Percentiles rank a stretch among this genome's conserved stretches.
phyloP scores from a whole-genome alignment of 805 yeast species.

The Saccharomyces kudriavzevii region DNA sequence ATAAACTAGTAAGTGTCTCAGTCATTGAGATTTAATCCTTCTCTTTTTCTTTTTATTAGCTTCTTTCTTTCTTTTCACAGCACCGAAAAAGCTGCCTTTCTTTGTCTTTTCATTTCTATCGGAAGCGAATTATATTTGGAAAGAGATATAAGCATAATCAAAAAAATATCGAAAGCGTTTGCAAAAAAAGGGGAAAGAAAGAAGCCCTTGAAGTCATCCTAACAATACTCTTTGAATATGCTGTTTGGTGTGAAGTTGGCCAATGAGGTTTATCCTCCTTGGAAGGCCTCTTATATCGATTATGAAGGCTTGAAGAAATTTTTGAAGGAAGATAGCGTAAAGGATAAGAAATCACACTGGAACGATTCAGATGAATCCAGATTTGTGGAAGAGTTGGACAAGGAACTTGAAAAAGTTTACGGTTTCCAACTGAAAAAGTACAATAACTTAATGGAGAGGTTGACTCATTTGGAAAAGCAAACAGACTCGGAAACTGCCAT shows the following conservation, averaged over 20 bases:
- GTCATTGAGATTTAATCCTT: background rate
- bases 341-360: slow-evolving; percentile 39
- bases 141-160: background rate
- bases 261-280: slow-evolving; percentile 76
- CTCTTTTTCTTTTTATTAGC: background rate
- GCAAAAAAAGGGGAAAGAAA: background rate
- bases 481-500: slow-evolving; percentile 37
- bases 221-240: slow-evolving; percentile 38
- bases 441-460: slow-evolving; percentile 54
- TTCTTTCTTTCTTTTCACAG: background rate
- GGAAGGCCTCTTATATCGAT: slow-evolving; percentile 69
- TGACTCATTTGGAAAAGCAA: slow-evolving; percentile 54
- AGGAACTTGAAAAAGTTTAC: slow-evolving; percentile 69
- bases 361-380: slow-evolving; percentile 61
- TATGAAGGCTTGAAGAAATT: slow-evolving; percentile 59
- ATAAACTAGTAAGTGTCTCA: background rate
- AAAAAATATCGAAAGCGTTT: background rate
- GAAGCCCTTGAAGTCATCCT: background rate
- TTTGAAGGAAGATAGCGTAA: slow-evolving; percentile 57
- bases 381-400: slow-evolving; percentile 60
- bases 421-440: slow-evolving; percentile 62
- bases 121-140: background rate
- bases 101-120: background rate
- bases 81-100: background rate
- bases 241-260: slow-evolving; percentile 78